Evolutionary conservation across 331 rosid genomes (phyloP).

Genomic region (Phaseolus coccineus): DNA sequence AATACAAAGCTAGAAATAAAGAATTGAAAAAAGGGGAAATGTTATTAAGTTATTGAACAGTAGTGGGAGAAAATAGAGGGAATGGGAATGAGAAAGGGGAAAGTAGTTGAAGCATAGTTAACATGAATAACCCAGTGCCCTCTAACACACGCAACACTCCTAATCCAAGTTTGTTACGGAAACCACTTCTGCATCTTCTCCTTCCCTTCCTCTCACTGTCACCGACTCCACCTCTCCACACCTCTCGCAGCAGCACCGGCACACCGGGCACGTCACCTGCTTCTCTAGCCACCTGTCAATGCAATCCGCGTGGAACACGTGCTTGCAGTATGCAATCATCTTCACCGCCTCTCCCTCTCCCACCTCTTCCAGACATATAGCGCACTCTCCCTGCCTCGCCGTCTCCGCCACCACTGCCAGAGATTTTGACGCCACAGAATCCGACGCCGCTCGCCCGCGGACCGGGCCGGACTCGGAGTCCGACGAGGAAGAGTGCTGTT

Average conservation of each 20-base stretch:
- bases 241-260: conserved; percentile 37
- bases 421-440: conserved; percentile 8
- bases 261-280: conserved; percentile 60
- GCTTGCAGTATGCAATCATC: conserved; percentile 52
- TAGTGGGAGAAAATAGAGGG: background rate
- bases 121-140: background rate
- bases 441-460: background rate
- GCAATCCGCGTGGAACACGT: conserved; percentile 57
- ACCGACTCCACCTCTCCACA: conserved; percentile 17
- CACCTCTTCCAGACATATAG: conserved; percentile 54
- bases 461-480: background rate
- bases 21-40: too few species aligned
- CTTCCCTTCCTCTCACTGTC: background rate
- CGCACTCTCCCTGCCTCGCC: conserved; percentile 46
- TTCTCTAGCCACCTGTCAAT: conserved; percentile 55
- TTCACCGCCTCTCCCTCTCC: conserved; percentile 44
- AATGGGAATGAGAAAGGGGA: background rate
- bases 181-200: background rate
- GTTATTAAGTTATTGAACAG: background rate
- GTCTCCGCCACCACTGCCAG: conserved; percentile 43
- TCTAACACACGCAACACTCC: background rate
- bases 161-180: conserved; percentile 1
- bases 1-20: too few species aligned
- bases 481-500: background rate
- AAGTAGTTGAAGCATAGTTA: background rate